Evolutionary conservation across 2,329 filamentous ascomycete genomes (phyloP).

Genomic region (Colletotrichum higginsianum): DNA sequence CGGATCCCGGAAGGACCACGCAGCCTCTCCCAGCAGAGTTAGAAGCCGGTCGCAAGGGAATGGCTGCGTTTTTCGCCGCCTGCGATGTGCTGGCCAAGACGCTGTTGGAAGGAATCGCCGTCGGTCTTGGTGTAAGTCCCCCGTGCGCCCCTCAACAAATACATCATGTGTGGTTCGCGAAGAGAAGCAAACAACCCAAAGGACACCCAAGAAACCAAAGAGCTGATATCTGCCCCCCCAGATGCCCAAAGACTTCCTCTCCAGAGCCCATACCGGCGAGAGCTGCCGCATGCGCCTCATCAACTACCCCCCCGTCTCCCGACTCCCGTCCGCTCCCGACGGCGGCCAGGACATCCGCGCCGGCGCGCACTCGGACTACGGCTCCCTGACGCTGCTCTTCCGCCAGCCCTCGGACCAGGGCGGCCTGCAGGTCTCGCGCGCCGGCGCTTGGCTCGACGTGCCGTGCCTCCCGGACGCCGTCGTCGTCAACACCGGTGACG

Average conservation of each 20-base stretch:
- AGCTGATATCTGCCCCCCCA: slow-evolving; percentile 7
- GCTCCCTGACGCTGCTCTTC: slow-evolving; percentile 82
- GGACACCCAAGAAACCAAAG: neutral
- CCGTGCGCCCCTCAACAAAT: slow-evolving; percentile 10
- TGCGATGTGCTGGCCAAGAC: slow-evolving; percentile 35
- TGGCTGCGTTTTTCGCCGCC: slow-evolving; percentile 34
- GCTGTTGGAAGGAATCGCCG: slow-evolving; percentile 67
- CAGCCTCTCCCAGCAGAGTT: slow-evolving; percentile 36
- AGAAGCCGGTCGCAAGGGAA: slow-evolving; percentile 17
- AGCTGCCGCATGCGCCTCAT: slow-evolving; percentile 60
- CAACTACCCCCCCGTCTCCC: slow-evolving; percentile 77
- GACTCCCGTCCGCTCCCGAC: slow-evolving; percentile 69
- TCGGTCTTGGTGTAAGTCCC: slow-evolving; percentile 76
- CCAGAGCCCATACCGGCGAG: slow-evolving; percentile 62
- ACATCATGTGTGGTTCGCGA: neutral
- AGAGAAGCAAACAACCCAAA: neutral
- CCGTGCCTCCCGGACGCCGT: slow-evolving; percentile 61
- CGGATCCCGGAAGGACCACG: slow-evolving; percentile 27
- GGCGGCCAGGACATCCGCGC: slow-evolving; percentile 78
- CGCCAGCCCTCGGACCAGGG: slow-evolving; percentile 81
- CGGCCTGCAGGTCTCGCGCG: slow-evolving; percentile 84
- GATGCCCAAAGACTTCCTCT: slow-evolving; percentile 67
- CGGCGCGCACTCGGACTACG: slow-evolving; percentile 93
- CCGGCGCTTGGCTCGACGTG: slow-evolving; percentile 64
- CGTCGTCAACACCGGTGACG: slow-evolving; percentile 81